Base-by-base conservation (phyloP, 2,329 filamentous ascomycete genomes). In the Pezicula rhizophila region DNA sequence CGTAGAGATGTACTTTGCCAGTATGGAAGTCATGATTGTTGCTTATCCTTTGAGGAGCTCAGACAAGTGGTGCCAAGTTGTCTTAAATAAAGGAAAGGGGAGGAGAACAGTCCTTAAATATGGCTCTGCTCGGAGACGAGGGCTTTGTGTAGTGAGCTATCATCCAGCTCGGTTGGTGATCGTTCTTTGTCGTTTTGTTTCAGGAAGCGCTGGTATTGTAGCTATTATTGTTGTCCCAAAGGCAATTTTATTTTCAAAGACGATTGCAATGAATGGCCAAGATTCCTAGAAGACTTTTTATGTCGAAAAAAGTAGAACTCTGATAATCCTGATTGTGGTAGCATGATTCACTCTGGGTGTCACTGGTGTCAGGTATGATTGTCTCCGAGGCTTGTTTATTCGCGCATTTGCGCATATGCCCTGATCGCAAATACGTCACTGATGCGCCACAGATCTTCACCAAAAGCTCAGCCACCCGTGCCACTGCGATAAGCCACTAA, bases 1-100 rank as follows among this genome's bases (percentile, higher is more conserved):
- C 61, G 77, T 78, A 54, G 71, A 72, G 39, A 82, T 69, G 50
- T 75, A 68, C 62, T 81, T 82, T 51, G 75, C 70, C 25, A 79
- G 60, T 28, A 75, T 60, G 28, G 69, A 69, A 34, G 78, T 68
- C 80, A 84, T 84, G 53, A 55, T 69, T 59, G 55, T 50, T 46
- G 46, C 51, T 31, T 54, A 14, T 25, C 26, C 11, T 31, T 12
- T 31, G 28, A 31, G 28, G 28, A 31, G 28, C 8, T n/a, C 6
- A 26, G 15, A 42, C 11, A 42, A 8, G 23, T 23, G 17, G 17
- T 47, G 47, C 11, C 5, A 31, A 31, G 28, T 31, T 31, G 38
- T 12, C 10, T 20, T 17, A 28, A 40, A 10, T 34, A 40, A 15
- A 42, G 18, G 34, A 39, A 44, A 35, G 28, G 28, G 15, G 20